Evolutionary conservation across 179 eudicot species (phyloP).

Genomic region (Beta corolliflora): DNA sequence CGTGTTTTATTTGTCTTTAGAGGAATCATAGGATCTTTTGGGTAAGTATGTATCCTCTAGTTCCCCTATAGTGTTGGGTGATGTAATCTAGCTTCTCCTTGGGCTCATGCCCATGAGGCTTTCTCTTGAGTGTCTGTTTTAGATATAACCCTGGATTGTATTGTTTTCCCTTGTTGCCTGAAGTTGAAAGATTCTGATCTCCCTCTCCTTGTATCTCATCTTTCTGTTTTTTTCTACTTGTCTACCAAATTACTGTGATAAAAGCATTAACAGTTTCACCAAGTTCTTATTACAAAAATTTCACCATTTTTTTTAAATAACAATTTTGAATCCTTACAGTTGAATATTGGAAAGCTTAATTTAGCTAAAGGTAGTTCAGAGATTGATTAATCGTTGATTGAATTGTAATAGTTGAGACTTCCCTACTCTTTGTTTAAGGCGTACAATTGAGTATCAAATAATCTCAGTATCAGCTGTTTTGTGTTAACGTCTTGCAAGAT

Average conservation of each 20-base stretch:
- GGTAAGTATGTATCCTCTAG: not conserved
- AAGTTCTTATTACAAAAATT: not conserved
- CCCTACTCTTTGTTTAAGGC: not conserved
- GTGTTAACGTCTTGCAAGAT: not conserved
- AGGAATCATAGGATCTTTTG: conserved; percentile 1
- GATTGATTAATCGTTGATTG: not conserved
- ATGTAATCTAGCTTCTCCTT: not conserved
- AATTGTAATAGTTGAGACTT: not conserved
- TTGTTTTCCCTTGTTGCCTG: not conserved
- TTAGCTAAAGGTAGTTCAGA: not conserved
- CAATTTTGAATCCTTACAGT: not conserved
- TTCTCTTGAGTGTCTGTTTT: too few relatives aligned
- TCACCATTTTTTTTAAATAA: too few relatives aligned
- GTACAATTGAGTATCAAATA: not conserved
- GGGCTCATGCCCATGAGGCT: too few relatives aligned
- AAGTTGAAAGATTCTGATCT: not conserved
- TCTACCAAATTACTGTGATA: too few relatives aligned
- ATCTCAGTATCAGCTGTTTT: not conserved
- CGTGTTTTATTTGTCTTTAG: not conserved
- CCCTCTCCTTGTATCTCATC: not conserved
- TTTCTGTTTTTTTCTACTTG: too few relatives aligned
- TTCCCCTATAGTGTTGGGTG: not conserved
- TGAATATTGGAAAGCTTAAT: not conserved
- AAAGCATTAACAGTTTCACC: not conserved
- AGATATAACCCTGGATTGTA: not conserved